phyloP scores from a whole-genome alignment of 225 moss, liverwort and hornwort genomes.

The Sphagnum tenellum region DNA sequence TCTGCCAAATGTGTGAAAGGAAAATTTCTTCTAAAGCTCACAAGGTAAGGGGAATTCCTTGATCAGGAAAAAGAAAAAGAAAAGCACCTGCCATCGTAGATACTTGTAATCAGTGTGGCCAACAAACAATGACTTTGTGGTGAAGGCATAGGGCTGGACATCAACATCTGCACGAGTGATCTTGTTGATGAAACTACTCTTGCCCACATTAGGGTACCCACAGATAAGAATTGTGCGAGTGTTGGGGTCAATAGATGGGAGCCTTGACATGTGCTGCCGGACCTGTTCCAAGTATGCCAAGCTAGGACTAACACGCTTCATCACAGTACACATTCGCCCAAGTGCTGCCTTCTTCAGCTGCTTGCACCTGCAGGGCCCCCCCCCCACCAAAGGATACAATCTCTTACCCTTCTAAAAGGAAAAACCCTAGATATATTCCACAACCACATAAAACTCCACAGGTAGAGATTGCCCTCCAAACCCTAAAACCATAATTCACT shows the following conservation, averaged over 20 bases:
- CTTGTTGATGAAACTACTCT: constrained; percentile 99
- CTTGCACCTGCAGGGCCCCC: constrained; percentile 56
- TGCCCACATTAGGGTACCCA: constrained; percentile 94
- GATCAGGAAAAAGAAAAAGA: too few species aligned
- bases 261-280: constrained; percentile 92
- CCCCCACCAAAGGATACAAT: too few species aligned
- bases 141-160: constrained; percentile 97
- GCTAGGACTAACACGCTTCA: constrained; percentile 80
- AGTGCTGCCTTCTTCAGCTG: constrained; percentile 94
- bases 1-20: too few species aligned
- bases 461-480: too few species aligned
- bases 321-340: constrained; percentile 91
- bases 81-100: constrained; percentile 76
- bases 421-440: not conserved
- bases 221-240: constrained; percentile 88
- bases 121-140: constrained; percentile 93
- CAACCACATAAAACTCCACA: not conserved
- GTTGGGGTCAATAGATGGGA: constrained; percentile 95
- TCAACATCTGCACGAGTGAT: constrained; percentile 95
- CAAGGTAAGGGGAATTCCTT: too few species aligned
- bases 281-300: constrained; percentile 96
- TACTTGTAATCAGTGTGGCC: constrained; percentile 99
- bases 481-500: too few species aligned
- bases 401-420: too few species aligned
- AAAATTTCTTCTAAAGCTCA: too few species aligned